Evolutionary conservation across 78 protist genomes (phyloP).

Genomic region (Dictyostelium citrinum): DNA sequence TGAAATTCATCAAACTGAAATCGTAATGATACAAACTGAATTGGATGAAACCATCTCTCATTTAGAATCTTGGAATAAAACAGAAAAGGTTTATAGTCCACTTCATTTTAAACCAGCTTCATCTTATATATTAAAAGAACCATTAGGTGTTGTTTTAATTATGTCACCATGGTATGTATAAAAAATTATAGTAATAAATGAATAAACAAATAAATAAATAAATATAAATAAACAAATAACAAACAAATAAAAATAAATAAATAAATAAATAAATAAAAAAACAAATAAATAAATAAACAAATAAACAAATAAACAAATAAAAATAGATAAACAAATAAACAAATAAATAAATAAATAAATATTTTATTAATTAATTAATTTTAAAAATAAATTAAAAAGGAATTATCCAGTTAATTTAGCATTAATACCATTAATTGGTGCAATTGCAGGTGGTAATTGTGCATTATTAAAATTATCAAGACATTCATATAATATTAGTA

Average conservation of each 20-base stretch:
- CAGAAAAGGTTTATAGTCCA: slow-evolving; percentile 67
- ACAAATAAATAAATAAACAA: background rate
- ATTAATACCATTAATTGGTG: slow-evolving; percentile 86
- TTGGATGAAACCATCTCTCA: slow-evolving; percentile 26
- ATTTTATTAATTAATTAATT: background rate
- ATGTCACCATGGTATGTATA: slow-evolving; percentile 92
- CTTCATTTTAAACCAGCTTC: slow-evolving; percentile 49
- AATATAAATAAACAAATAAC: background rate
- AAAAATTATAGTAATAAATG: background rate
- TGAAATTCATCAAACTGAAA: slow-evolving; percentile 63
- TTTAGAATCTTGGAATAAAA: slow-evolving; percentile 41
- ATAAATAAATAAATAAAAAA: background rate
- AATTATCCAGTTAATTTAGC: slow-evolving; percentile 82
- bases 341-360: no score
- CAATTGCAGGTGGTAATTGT: slow-evolving; percentile 95
- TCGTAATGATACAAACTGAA: slow-evolving; percentile 41
- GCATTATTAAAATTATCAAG: slow-evolving; percentile 90
- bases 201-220: no score
- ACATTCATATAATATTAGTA: slow-evolving; percentile 17
- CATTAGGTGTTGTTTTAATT: slow-evolving; percentile 92
- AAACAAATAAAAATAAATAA: background rate
- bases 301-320: no score
- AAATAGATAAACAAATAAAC: background rate
- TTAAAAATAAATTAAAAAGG: background rate
- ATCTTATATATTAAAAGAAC: slow-evolving; percentile 82